A percentile compares a stretch with the other conserved stretches of the same genome.
phyloP scores from a whole-genome alignment of 495 filamentous ascomycete genomes.

The Tuber calosporum region DNA sequence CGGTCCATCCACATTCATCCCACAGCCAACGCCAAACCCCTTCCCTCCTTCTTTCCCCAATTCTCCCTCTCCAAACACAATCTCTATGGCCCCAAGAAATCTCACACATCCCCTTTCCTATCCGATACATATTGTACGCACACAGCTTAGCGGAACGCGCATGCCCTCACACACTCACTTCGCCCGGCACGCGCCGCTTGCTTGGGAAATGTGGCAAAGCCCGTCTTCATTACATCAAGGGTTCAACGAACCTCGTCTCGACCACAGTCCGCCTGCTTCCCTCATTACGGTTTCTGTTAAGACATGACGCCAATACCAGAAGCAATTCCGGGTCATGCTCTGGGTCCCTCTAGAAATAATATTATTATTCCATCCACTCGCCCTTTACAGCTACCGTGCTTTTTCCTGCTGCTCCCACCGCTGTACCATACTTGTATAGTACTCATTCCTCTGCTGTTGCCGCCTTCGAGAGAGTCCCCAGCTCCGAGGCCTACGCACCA shows the following conservation, averaged over 20 bases:
- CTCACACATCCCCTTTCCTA: constrained; percentile 38
- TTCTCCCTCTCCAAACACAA: constrained; percentile 37
- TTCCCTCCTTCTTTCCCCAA: constrained; percentile 34
- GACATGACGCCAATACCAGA: constrained; percentile 39
- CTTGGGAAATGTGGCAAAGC: constrained; percentile 42
- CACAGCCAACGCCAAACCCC: constrained; percentile 35
- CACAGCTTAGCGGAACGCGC: constrained; percentile 40
- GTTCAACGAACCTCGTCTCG: constrained; percentile 36
- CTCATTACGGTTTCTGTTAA: constrained; percentile 29
- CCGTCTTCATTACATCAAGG: constrained; percentile 42
- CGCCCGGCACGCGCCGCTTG: constrained; percentile 42
- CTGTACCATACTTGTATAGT: background rate
- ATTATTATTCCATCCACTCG: constrained; percentile 6
- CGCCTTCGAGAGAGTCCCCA: background rate
- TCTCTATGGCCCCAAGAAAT: constrained; percentile 31
- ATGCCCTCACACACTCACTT: constrained; percentile 37
- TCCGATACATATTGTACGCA: constrained; percentile 35
- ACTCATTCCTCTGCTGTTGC: background rate
- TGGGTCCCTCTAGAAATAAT: constrained; percentile 28
- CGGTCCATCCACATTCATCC: constrained; percentile 34
- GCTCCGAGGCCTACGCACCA: constrained; percentile 4
- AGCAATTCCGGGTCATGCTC: constrained; percentile 37
- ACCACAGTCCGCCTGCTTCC: constrained; percentile 24
- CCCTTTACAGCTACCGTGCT: constrained; percentile 17
- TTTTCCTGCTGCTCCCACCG: constrained; percentile 23